Base-by-base conservation (phyloP, 257 asterid genomes). In the Verbascum thapsus region DNA sequence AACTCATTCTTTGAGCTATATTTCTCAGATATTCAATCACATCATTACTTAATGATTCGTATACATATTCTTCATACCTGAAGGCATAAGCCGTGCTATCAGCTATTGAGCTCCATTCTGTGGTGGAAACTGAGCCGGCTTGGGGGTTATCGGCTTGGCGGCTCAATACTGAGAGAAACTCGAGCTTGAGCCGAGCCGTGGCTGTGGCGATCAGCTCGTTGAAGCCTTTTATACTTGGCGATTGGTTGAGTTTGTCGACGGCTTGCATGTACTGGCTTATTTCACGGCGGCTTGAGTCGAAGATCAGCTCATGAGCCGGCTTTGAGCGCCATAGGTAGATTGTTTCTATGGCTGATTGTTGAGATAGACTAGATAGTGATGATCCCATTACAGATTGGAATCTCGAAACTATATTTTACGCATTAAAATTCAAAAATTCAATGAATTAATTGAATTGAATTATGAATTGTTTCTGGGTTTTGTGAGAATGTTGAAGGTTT, bases 321-420 rank as follows among this genome's bases (percentile, higher is more conserved):
- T 57, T 67, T 15, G 66, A 52, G 3, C 68, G 59, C 86, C 86
- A 80, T 7, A 45, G 64, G 2, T 47, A 13, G 62, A 80, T 20
- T 5, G 60, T 58, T n/a, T 71, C 86, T 0, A 65, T 61, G 54
- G 86, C 86, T 3, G 80, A 71, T 30, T 74, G 82, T 2, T 67
- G 82, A n/a, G n/a, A n/a, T n/a, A n/a, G n/a, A n/a, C n/a, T n/a
- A 69, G 80, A 70, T 11, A 80, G 64, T n/a, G 81, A 53, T 4
- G 80, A 68, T 1, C 80, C 82, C 83, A 76, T 69, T 2, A 18
- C 70, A 0, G 58, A 41, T 3, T 53, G 60, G 55, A 79, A 6
- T n/a, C n/a, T n/a, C n/a, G n/a, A n/a, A n/a, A n/a, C n/a, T n/a
- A n/a, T n/a, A n/a, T n/a, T n/a, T n/a, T n/a, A n/a, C n/a, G n/a